These are phyloP conservation scores for Macadamia tetraphylla DNA, from an alignment of 164 flowering plant species.

Conservation along the genomic window DNA sequence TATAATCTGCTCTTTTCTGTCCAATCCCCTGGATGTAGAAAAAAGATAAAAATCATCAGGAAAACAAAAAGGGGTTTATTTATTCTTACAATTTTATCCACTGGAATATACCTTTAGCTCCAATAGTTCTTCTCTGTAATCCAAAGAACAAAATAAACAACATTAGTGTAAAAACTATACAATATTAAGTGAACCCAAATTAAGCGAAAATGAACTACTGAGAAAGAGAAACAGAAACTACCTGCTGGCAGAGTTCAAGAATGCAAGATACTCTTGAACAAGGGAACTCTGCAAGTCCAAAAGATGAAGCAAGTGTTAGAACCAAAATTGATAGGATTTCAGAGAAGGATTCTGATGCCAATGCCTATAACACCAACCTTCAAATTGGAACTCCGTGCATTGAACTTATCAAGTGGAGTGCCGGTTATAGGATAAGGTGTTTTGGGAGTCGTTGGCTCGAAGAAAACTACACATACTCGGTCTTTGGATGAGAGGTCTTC, in stretches of 20 bases:
- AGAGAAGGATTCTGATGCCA: background rate
- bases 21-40: constrained; percentile 70
- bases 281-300: constrained; percentile 50
- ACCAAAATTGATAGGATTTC: background rate
- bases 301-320: background rate
- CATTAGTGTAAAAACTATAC: background rate
- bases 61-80: background rate
- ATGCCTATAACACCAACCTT: constrained; percentile 42
- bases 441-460: constrained; percentile 43
- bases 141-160: constrained; percentile 6
- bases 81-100: no score
- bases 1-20: constrained; percentile 60
- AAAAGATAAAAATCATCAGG: background rate
- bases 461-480: constrained; percentile 13
- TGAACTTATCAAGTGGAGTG: constrained; percentile 65
- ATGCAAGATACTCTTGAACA: constrained; percentile 58
- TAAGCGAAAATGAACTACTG: background rate
- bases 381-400: constrained; percentile 41
- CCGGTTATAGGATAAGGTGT: constrained; percentile 19
- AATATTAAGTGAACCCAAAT: background rate
- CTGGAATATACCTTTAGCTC: constrained; percentile 50
- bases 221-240: constrained; percentile 20
- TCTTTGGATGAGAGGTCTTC: constrained; percentile 30
- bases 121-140: constrained; percentile 68
- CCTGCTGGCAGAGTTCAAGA: constrained; percentile 83